Percentiles rank a stretch among this genome's conserved stretches.
Evolutionary conservation across 306 rosid species (phyloP).

Genomic region (Quercus engelmannii): DNA sequence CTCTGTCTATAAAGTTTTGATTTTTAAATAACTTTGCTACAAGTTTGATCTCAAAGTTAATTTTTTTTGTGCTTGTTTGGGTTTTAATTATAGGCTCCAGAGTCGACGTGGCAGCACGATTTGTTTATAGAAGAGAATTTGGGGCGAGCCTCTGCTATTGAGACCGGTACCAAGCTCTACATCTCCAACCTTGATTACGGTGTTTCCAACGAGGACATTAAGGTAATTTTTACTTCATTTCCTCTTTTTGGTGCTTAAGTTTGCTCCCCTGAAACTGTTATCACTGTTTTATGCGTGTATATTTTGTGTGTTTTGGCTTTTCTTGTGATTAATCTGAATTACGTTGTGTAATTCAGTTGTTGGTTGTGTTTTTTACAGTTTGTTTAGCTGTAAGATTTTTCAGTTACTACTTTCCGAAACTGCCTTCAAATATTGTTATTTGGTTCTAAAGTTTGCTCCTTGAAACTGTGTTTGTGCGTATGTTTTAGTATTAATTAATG

Average conservation of each 20-base stretch:
- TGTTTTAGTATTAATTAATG: neutral
- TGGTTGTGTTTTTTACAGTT: no score
- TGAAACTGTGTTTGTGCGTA: neutral
- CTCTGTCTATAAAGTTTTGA: neutral
- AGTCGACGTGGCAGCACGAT: constrained; percentile 91
- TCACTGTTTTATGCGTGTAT: no score
- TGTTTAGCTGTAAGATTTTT: no score
- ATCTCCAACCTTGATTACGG: constrained; percentile 89
- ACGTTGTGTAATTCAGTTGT: no score
- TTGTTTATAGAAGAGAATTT: constrained; percentile 55
- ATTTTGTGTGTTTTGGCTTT: no score
- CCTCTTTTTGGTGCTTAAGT: neutral
- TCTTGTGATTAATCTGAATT: no score
- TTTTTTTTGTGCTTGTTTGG: neutral
- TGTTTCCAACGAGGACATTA: constrained; percentile 88
- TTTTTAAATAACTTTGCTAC: no score
- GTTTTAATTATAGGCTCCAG: constrained; percentile 64
- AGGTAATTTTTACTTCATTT: constrained; percentile 40
- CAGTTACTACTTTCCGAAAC: no score
- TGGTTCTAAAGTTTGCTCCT: no score
- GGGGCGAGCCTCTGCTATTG: constrained; percentile 71
- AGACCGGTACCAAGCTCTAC: constrained; percentile 91
- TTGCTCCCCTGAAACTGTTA: neutral
- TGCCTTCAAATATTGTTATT: no score
- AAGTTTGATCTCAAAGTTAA: no score